Evolutionary conservation across 805 yeast genomes (phyloP), one percentile per base, ranked within the genome.

Genomic region (Candida maltosa): DNA sequence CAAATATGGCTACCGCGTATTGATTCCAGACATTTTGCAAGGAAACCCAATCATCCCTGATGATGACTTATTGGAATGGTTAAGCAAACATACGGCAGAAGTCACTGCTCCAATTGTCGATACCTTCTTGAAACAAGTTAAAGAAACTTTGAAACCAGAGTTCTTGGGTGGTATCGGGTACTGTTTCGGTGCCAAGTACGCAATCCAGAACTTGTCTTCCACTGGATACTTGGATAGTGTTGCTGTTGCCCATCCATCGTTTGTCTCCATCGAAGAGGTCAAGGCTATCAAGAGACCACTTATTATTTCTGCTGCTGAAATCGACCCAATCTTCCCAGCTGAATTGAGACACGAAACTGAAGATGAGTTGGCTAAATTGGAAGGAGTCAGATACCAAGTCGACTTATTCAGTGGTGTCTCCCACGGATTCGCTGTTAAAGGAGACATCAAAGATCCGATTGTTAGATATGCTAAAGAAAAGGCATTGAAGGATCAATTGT

Each of bases 201-300:
- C 75, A 22, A 48, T 83, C 38, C 77, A 72, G 40, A 73, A 79
- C 38, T 56, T 76, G 20, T 55, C 69, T 5, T 50, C 49, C 18
- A 69, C 57, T 27, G 62, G 62, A 12, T 34, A 37, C 10, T 48
- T 54, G 7, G 56, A 53, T 36, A 62, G 70, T 12, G 87, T 75
- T 49, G 94, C 91, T 11, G 59, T 76, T 43, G 93, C 93, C 6
- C 97, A 89, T 60, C 96, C 97, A 5, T 82, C 94, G 2, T 72
- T 82, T 41, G 80, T 85, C 11, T 41, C 69, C 9, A 69, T 71
- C 22, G 88, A 78, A 25, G 94, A 84, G 50, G 69, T 87, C 31
- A 74, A 68, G 34, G 73, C 64, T 1, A 56, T 89, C 46, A 34
- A 48, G 1, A 53, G 53, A 32, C 95, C 95, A 15, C 29, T 89